Conservation (phyloP, 2,329 filamentous ascomycete species). For the Diaporthe sp. region DNA sequence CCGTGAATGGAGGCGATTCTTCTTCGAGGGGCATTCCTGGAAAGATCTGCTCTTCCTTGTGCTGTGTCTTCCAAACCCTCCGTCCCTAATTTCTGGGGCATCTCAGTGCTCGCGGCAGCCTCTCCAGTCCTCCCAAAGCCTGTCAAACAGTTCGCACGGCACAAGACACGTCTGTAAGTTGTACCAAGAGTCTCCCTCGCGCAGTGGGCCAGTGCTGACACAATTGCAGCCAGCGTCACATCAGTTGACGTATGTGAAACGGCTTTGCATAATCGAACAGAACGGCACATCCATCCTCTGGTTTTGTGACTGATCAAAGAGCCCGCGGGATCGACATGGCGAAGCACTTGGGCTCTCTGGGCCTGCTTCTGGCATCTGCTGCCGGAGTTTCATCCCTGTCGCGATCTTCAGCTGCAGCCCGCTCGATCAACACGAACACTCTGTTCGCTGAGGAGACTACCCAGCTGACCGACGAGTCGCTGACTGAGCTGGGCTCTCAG, state of each 20-base stretch:
- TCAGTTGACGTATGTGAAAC: conserved; percentile 23
- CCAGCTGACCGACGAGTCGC: conserved; percentile 27
- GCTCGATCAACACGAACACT: conserved; percentile 1
- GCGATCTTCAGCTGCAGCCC: conserved; percentile 12
- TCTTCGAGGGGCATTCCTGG: conserved; percentile 9
- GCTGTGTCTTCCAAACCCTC: not conserved
- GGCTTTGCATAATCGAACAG: not conserved
- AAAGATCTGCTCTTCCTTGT: not conserved
- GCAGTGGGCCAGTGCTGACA: conserved; percentile 1
- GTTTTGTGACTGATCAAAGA: conserved; percentile 6
- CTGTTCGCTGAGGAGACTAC: conserved; percentile 19
- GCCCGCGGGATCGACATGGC: conserved; percentile 18
- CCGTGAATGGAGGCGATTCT: conserved; percentile 9
- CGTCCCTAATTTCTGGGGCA: not conserved
- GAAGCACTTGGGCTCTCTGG: conserved; percentile 1
- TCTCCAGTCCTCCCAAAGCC: not conserved
- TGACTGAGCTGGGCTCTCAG: conserved; percentile 7
- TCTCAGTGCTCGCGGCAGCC: not conserved
- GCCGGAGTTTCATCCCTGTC: conserved; percentile 28
- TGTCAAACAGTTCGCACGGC: not conserved
- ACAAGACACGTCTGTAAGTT: not conserved
- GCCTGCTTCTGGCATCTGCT: conserved; percentile 28
- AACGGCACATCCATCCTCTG: not conserved
- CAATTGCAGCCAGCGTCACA: not conserved
- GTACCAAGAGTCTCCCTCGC: not conserved